Evolutionary conservation across 2,329 filamentous ascomycete genomes (phyloP).

Genomic region (Colletotrichum eremochloae): DNA sequence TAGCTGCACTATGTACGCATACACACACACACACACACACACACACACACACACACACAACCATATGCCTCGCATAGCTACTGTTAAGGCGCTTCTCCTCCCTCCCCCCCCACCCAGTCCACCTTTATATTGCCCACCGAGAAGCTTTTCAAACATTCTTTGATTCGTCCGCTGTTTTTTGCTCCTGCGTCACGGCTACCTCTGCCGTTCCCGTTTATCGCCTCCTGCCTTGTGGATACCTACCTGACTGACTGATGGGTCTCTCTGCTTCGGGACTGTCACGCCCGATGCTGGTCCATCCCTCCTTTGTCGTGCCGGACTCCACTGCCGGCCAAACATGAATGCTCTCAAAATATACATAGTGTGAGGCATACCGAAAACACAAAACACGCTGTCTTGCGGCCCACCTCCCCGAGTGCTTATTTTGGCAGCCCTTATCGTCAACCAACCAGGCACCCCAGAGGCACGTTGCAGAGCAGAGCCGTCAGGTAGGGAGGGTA

Average conservation of each 20-base stretch:
- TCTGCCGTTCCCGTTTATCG: no score
- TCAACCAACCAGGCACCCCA: not conserved
- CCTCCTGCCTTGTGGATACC: not conserved
- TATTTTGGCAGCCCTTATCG: conserved; percentile 30
- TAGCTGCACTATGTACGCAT: no score
- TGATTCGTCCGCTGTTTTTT: conserved; percentile 20
- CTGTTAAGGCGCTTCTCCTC: not conserved
- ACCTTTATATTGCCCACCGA: not conserved
- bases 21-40: no score
- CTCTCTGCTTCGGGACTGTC: conserved; percentile 14
- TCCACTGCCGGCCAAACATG: not conserved
- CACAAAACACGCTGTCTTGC: conserved; percentile 17
- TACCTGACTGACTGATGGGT: conserved; percentile 11
- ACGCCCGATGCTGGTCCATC: not conserved
- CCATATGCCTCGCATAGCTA: no score
- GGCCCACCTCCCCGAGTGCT: conserved; percentile 10
- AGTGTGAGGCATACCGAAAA: conserved; percentile 9
- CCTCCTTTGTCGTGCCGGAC: not conserved
- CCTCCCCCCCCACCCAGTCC: no score
- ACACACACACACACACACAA: no score
- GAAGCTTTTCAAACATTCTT: not conserved
- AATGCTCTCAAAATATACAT: conserved; percentile 1
- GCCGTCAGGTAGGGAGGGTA: not conserved
- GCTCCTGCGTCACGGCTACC: conserved; percentile 5
- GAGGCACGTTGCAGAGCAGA: not conserved